Conservation (phyloP, 1,284 basidiomycete genomes). For the Sporisorium sorghi region DNA sequence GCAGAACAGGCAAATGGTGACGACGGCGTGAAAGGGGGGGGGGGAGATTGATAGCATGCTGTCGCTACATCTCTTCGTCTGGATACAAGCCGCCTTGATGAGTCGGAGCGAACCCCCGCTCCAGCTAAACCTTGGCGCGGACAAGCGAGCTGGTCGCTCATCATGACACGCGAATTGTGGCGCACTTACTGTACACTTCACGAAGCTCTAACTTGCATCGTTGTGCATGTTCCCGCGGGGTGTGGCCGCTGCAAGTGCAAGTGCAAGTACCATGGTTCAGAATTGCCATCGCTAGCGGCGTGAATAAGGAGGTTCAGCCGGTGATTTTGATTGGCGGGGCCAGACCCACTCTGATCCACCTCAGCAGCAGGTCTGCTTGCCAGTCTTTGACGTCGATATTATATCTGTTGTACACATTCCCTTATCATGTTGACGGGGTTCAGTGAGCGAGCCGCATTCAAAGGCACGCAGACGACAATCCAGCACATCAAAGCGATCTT, state of each 20-base stretch:
- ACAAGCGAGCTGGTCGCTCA: background rate
- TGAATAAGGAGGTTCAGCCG: background rate
- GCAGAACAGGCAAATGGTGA: too few species aligned
- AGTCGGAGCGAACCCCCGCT: background rate
- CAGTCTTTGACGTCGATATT: background rate
- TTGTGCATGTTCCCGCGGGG: background rate
- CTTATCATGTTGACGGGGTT: background rate
- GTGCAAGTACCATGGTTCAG: background rate
- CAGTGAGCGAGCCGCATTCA: background rate
- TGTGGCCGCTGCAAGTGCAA: background rate
- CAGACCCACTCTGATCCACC: too few species aligned
- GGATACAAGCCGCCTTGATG: background rate
- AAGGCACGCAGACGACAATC: too few species aligned
- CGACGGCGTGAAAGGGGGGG: background rate
- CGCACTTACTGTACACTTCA: background rate
- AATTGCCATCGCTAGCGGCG: background rate
- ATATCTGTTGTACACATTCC: background rate
- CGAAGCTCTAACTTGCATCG: background rate
- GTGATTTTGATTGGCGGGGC: background rate
- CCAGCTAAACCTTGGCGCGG: background rate
- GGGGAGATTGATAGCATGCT: background rate
- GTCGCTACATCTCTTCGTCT: background rate
- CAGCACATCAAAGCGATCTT: too few species aligned
- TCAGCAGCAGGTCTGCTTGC: background rate
- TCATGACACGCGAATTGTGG: background rate